Percentiles rank a stretch among this genome's conserved stretches.
phyloP scores from a whole-genome alignment of 2,329 filamentous ascomycete species.

The Aspergillus felis region DNA sequence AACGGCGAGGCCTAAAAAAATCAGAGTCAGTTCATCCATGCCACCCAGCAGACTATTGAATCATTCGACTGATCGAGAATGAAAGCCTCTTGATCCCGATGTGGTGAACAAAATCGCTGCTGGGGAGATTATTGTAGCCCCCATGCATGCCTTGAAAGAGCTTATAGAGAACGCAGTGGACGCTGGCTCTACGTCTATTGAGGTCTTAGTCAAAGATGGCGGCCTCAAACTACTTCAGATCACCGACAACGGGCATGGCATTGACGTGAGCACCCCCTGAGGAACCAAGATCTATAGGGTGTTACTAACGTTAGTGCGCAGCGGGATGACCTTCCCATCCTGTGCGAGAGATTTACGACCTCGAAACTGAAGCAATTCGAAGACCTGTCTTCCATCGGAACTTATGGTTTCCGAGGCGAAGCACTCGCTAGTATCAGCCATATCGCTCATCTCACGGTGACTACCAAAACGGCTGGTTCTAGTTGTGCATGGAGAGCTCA shows the following conservation, averaged over 20 bases:
- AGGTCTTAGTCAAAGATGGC: constrained; percentile 90
- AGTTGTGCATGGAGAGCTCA: constrained; percentile 86
- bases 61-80: constrained; percentile 11
- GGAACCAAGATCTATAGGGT: no score
- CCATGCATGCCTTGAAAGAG: constrained; percentile 93
- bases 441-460: constrained; percentile 92
- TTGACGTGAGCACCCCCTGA: constrained; percentile 61
- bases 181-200: constrained; percentile 86
- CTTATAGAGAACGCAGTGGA: constrained; percentile 96
- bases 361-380: constrained; percentile 94
- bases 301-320: constrained; percentile 35
- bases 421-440: constrained; percentile 97
- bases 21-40: constrained; percentile 28
- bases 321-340: constrained; percentile 85
- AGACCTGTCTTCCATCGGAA: constrained; percentile 82
- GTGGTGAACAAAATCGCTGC: constrained; percentile 99
- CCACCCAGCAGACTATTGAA: not conserved
- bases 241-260: constrained; percentile 94
- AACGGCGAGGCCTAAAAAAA: constrained; percentile 46
- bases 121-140: constrained; percentile 96
- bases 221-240: constrained; percentile 94
- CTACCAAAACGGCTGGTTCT: constrained; percentile 85
- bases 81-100: constrained; percentile 77
- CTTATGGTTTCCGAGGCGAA: constrained; percentile 97
- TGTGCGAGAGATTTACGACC: constrained; percentile 95